A percentile compares a stretch with the other conserved stretches of the same genome.
phyloP scores from a whole-genome alignment of 2,329 filamentous ascomycete species.

The Ascochyta rabiei region DNA sequence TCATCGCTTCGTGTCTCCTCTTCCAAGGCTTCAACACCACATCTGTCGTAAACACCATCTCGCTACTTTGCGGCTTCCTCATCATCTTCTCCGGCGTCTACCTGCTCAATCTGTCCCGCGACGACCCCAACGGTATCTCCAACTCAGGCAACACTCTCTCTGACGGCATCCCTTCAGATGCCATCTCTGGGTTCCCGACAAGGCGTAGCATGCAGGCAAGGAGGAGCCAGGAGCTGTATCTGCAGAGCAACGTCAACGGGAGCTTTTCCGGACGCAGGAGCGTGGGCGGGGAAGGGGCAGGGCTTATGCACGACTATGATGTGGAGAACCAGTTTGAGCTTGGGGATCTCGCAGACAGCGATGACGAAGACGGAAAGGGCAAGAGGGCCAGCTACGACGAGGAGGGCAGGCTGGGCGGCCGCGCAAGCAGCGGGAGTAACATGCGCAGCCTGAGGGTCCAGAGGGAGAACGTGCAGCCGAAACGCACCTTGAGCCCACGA shows the following conservation, averaged over 20 bases:
- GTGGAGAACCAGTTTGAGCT: constrained; percentile 77
- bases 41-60: constrained; percentile 88
- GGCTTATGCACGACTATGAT: constrained; percentile 87
- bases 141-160: constrained; percentile 60
- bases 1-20: constrained; percentile 93
- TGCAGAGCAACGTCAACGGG: constrained; percentile 51
- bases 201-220: constrained; percentile 91
- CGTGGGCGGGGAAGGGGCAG: constrained; percentile 69
- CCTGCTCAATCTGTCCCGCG: constrained; percentile 90
- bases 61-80: constrained; percentile 89
- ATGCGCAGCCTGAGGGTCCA: constrained; percentile 37
- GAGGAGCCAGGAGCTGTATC: constrained; percentile 61
- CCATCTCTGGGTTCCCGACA: constrained; percentile 86
- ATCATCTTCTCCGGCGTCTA: constrained; percentile 96
- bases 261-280: constrained; percentile 19
- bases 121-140: constrained; percentile 81
- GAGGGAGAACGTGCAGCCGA: constrained; percentile 37
- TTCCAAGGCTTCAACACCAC: constrained; percentile 97
- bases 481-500: constrained; percentile 27
- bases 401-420: constrained; percentile 23
- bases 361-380: constrained; percentile 44
- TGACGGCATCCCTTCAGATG: constrained; percentile 88
- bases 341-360: constrained; percentile 73
- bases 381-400: constrained; percentile 46
- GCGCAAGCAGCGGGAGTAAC: constrained; percentile 29